These are phyloP conservation scores for Pezicula radicicola DNA, from an alignment of 2,329 filamentous ascomycete species.

Conservation along the genomic window DNA sequence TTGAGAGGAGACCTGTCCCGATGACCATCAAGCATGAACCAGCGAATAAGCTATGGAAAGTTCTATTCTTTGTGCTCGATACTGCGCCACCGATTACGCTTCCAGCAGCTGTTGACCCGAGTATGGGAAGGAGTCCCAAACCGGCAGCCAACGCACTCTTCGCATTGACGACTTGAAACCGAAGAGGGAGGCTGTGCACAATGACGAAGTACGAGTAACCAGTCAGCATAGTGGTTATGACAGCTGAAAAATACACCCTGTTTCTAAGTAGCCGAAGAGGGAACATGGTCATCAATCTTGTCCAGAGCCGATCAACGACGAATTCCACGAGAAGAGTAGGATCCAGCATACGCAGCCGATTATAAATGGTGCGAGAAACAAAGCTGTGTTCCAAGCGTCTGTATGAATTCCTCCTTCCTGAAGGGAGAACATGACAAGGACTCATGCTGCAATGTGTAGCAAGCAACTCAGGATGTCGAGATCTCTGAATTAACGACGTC, in stretches of 20 bases:
- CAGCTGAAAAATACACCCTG: conserved; percentile 43
- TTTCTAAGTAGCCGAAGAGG: conserved; percentile 47
- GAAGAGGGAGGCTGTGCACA: conserved; percentile 53
- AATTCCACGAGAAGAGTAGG: conserved; percentile 35
- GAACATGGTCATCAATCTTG: conserved; percentile 39
- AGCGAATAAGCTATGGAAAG: conserved; percentile 45
- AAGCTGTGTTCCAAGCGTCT: conserved; percentile 34
- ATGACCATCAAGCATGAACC: conserved; percentile 49
- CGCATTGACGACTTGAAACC: conserved; percentile 55
- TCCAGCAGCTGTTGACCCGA: conserved; percentile 52
- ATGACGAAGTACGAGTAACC: conserved; percentile 55
- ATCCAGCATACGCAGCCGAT: conserved; percentile 33
- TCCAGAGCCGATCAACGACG: conserved; percentile 24
- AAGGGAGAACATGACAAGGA: conserved; percentile 54
- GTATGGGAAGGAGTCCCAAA: conserved; percentile 53
- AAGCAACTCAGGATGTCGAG: conserved; percentile 50
- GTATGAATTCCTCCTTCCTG: conserved; percentile 29
- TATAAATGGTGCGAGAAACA: conserved; percentile 39
- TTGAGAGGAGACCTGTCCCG: conserved; percentile 48
- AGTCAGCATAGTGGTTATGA: conserved; percentile 53
- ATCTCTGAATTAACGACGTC: conserved; percentile 33
- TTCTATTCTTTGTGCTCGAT: conserved; percentile 51
- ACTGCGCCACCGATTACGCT: conserved; percentile 52
- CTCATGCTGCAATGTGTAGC: conserved; percentile 47
- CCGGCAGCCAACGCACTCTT: conserved; percentile 51